phyloP scores from a whole-genome alignment of 2,329 filamentous ascomycete genomes.

The Cercospora berteroae region DNA sequence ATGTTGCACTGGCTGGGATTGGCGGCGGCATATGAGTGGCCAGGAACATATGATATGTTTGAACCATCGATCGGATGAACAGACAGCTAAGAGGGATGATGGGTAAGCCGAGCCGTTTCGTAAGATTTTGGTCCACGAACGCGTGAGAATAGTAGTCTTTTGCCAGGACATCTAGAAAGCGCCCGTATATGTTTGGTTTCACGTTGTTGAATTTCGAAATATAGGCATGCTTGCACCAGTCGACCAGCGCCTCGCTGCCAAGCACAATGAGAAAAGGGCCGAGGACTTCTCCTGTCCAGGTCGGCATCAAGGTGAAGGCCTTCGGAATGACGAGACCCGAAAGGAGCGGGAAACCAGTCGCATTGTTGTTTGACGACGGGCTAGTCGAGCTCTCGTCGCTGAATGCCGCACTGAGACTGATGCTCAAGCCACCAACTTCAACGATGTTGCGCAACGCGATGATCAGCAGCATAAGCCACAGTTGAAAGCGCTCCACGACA shows the following conservation, averaged over 20 bases:
- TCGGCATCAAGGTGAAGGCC: constrained; percentile 85
- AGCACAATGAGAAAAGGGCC: constrained; percentile 92
- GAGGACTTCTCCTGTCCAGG: constrained; percentile 82
- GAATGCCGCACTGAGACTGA: constrained; percentile 36
- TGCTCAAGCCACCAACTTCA: constrained; percentile 82
- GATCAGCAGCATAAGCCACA: constrained; percentile 96
- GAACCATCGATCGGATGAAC: constrained; percentile 89
- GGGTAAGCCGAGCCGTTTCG: constrained; percentile 82
- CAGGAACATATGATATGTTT: constrained; percentile 98
- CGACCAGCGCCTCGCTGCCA: constrained; percentile 93
- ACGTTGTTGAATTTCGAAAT: constrained; percentile 99
- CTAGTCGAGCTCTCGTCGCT: constrained; percentile 22
- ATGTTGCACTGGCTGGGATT: constrained; percentile 63
- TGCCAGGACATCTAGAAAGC: constrained; percentile 87
- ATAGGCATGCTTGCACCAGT: constrained; percentile 96
- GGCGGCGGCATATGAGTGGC: constrained; percentile 80
- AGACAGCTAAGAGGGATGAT: constrained; percentile 90
- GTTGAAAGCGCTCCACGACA: constrained; percentile 92
- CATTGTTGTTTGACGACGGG: constrained; percentile 40
- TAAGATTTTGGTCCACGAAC: constrained; percentile 86
- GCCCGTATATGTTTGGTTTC: constrained; percentile 81
- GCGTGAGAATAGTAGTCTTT: constrained; percentile 99
- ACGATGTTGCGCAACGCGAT: constrained; percentile 96
- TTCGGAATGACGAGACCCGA: constrained; percentile 78
- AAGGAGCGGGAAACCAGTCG: constrained; percentile 46